A percentile compares a stretch with the other conserved stretches of the same genome.
phyloP scores from a whole-genome alignment of 2,329 filamentous ascomycete genomes.

The Colletotrichum tropicicola region DNA sequence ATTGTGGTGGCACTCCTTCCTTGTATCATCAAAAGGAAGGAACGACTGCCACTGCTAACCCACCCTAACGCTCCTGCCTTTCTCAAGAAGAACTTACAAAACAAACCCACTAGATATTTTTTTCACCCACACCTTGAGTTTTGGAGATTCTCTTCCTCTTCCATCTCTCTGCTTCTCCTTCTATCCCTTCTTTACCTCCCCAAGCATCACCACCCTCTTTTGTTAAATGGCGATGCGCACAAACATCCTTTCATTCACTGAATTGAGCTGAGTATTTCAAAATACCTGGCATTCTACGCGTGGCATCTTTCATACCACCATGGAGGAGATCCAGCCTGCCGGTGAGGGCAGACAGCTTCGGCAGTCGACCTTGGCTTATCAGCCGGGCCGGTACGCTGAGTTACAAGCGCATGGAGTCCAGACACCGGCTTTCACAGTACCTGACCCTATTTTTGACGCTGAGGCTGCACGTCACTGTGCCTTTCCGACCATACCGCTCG shows the following conservation, averaged over 20 bases:
- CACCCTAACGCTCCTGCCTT: neutral
- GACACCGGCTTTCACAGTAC: slow-evolving; percentile 28
- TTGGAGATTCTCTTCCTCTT: neutral
- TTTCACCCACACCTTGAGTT: neutral
- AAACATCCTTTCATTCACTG: neutral
- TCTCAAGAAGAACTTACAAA: neutral
- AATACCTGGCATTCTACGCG: neutral
- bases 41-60: neutral
- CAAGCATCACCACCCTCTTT: neutral
- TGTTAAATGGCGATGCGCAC: neutral
- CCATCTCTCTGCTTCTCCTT: neutral
- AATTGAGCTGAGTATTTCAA: neutral
- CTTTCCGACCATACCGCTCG: slow-evolving; percentile 34
- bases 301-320: neutral
- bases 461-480: slow-evolving; percentile 34
- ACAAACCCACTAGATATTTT: neutral
- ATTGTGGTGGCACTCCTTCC: too few species aligned
- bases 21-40: neutral
- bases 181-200: neutral
- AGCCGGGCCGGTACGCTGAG: slow-evolving; percentile 37
- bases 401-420: slow-evolving; percentile 2
- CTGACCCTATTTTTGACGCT: slow-evolving; percentile 35
- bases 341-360: neutral
- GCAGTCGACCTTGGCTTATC: slow-evolving; percentile 6
- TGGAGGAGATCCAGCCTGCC: neutral